These are phyloP conservation scores for Acanthamoeba culbertsoni DNA, from an alignment of 208 protist species.

Conservation along the genomic window DNA sequence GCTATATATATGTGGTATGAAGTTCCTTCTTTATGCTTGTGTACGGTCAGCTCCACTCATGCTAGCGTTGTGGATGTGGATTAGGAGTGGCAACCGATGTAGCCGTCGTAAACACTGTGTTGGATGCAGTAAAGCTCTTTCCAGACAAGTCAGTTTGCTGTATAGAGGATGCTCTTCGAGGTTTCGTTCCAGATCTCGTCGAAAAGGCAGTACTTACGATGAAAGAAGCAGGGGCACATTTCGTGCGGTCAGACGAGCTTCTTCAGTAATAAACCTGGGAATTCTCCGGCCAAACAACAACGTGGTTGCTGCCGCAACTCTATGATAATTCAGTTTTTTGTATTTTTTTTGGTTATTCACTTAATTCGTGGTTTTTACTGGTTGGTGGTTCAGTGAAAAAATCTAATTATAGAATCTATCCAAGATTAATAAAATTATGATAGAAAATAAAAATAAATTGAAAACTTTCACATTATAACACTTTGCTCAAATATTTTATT, in stretches of 20 bases:
- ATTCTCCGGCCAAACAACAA: too few relatives aligned
- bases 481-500: too few relatives aligned
- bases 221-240: not conserved
- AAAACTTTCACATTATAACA: too few relatives aligned
- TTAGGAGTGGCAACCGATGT: constrained; percentile 39
- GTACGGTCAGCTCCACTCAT: not conserved
- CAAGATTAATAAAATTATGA: too few relatives aligned
- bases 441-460: too few relatives aligned
- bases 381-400: too few relatives aligned
- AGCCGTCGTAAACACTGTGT: constrained; percentile 27
- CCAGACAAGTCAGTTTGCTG: not conserved
- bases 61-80: not conserved
- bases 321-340: too few relatives aligned
- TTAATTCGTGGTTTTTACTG: too few relatives aligned
- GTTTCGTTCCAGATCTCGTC: constrained; percentile 19
- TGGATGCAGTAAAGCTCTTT: constrained; percentile 27
- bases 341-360: too few relatives aligned
- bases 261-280: not conserved
- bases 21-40: not conserved
- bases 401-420: too few relatives aligned
- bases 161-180: constrained; percentile 8
- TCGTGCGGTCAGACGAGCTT: not conserved
- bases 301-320: too few relatives aligned
- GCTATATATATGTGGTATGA: constrained; percentile 34
- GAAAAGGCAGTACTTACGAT: not conserved